phyloP scores from a whole-genome alignment of 2,329 filamentous ascomycete species.

The Verticillium alfalfae region DNA sequence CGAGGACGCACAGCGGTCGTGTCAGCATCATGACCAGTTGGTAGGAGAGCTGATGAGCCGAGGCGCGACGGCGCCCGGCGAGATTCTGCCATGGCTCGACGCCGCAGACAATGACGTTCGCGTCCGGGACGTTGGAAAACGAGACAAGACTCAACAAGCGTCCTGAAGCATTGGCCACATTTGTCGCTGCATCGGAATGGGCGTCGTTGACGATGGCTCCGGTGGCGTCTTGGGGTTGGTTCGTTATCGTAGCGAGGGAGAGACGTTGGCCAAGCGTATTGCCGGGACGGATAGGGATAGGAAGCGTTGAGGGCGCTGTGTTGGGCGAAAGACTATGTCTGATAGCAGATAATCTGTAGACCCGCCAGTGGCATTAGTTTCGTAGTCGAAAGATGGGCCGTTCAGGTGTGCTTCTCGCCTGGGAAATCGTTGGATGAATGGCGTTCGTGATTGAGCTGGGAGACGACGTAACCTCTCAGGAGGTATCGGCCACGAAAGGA shows the following conservation, averaged over 20 bases:
- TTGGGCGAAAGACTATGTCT: neutral
- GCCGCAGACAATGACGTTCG: constrained; percentile 5
- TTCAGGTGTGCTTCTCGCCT: neutral
- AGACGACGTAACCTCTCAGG: neutral
- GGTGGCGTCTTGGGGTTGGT: neutral
- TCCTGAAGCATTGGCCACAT: neutral
- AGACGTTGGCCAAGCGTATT: neutral
- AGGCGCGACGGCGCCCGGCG: constrained; percentile 26
- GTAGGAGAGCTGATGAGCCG: constrained; percentile 39
- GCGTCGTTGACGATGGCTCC: neutral
- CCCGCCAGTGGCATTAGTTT: neutral
- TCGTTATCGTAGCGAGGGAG: neutral
- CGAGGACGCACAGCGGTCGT: constrained; percentile 39
- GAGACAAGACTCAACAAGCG: constrained; percentile 8
- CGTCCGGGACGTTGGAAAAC: constrained; percentile 3
- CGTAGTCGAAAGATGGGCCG: neutral
- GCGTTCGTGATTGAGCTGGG: neutral
- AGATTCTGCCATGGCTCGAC: constrained; percentile 10
- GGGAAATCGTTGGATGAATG: neutral
- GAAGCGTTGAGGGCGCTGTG: neutral
- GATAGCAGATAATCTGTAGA: neutral
- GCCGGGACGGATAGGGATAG: neutral
- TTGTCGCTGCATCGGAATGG: neutral
- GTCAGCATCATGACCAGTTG: constrained; percentile 34
- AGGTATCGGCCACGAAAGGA: neutral